phyloP scores from a whole-genome alignment of 441 rosid species.

The Populus trichocarpa region DNA sequence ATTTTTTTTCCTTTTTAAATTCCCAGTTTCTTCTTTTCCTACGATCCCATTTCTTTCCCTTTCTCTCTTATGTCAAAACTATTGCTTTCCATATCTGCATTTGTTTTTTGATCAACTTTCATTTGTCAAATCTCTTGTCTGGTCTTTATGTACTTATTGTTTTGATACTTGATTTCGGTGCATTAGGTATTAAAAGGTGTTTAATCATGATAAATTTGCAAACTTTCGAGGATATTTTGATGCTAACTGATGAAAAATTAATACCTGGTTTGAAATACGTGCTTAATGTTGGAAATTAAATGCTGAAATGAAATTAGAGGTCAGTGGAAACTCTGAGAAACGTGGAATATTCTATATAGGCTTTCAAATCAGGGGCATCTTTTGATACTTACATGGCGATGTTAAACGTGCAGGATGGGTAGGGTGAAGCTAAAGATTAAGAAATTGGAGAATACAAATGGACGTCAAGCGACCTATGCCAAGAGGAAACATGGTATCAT shows the following conservation, averaged over 20 bases:
- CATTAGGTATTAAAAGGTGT: background rate
- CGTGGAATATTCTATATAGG: background rate
- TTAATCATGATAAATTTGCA: background rate
- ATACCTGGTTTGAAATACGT: background rate
- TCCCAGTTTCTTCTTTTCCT: background rate
- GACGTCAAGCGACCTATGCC: slow-evolving; percentile 71
- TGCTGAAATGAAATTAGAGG: background rate
- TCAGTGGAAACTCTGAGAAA: background rate
- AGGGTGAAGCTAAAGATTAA: slow-evolving; percentile 84
- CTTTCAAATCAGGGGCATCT: slow-evolving; percentile 6
- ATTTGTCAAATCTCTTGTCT: background rate
- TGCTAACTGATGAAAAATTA: background rate
- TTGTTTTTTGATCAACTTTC: background rate
- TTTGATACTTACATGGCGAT: slow-evolving; percentile 13
- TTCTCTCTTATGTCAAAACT: background rate
- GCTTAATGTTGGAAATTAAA: background rate
- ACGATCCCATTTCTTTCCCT: slow-evolving; percentile 3
- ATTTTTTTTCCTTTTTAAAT: no score
- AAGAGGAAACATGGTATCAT: slow-evolving; percentile 74
- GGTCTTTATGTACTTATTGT: background rate
- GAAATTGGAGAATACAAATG: slow-evolving; percentile 60
- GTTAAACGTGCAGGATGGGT: slow-evolving; percentile 59
- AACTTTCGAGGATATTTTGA: slow-evolving; percentile 10
- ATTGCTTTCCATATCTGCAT: no score
- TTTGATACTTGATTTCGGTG: background rate